Percentiles rank a stretch among this genome's conserved stretches.
These are phyloP conservation scores for Solanum hybrid DNA, from an alignment of 305 asterid species.

Conservation along the genomic window DNA sequence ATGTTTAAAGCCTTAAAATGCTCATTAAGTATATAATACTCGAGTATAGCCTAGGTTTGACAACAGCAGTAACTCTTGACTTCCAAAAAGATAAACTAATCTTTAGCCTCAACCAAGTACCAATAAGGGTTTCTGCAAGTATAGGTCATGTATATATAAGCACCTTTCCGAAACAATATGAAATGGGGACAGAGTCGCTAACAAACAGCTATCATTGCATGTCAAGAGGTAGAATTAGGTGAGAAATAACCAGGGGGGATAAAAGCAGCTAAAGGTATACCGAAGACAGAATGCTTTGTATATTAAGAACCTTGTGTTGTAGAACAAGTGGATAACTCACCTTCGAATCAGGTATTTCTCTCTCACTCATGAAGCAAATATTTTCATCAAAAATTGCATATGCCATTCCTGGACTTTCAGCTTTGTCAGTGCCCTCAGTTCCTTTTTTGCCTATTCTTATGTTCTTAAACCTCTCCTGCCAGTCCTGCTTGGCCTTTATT, in stretches of 20 bases:
- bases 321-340: constrained; percentile 24
- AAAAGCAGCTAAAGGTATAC: not conserved
- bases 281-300: not conserved
- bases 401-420: constrained; percentile 71
- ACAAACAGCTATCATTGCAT: not conserved
- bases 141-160: not conserved
- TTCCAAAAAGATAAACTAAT: not conserved
- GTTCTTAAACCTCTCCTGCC: constrained; percentile 78
- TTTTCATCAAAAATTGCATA: constrained; percentile 81
- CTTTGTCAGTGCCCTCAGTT: constrained; percentile 45
- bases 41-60: not conserved
- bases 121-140: not conserved
- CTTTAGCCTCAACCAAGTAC: not conserved
- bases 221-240: not conserved
- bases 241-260: not conserved
- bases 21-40: not conserved
- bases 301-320: not conserved
- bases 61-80: not conserved
- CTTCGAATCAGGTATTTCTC: constrained; percentile 47
- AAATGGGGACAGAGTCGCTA: not conserved
- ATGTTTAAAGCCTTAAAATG: not conserved
- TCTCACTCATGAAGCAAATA: constrained; percentile 53
- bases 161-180: not conserved
- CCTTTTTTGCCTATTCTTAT: constrained; percentile 67
- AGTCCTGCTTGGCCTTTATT: constrained; percentile 73